These are phyloP conservation scores for Rosa multiflora DNA, from an alignment of 306 rosid species.

Conservation along the genomic window DNA sequence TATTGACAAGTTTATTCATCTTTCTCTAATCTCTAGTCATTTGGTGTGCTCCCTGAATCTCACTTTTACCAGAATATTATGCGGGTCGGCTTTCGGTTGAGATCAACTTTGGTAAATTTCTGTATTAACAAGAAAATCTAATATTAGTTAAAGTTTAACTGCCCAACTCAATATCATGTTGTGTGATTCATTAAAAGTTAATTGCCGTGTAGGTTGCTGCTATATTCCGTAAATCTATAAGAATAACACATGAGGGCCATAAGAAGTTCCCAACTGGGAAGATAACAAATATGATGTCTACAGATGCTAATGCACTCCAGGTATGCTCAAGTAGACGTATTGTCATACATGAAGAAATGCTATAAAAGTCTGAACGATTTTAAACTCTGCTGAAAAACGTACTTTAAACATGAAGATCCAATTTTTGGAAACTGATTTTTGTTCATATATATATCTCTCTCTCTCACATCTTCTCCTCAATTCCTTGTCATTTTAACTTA, in stretches of 20 bases:
- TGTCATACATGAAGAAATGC: not conserved
- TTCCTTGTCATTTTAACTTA: too few relatives aligned
- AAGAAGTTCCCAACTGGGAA: slow-evolving; percentile 68
- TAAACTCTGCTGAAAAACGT: too few relatives aligned
- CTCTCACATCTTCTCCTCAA: too few relatives aligned
- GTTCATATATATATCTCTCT: too few relatives aligned
- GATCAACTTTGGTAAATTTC: slow-evolving; percentile 74
- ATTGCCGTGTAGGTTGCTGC: slow-evolving; percentile 96
- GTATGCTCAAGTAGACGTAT: slow-evolving; percentile 25
- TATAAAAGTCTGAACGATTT: not conserved
- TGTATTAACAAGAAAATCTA: slow-evolving; percentile 11
- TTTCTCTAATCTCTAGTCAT: slow-evolving; percentile 75
- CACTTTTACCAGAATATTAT: slow-evolving; percentile 71
- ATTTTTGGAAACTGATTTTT: not conserved
- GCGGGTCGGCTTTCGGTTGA: slow-evolving; percentile 78
- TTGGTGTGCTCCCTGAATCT: slow-evolving; percentile 65
- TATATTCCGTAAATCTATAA: slow-evolving; percentile 71
- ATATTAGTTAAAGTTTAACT: not conserved
- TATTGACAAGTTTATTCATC: slow-evolving; percentile 29
- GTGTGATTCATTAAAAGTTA: not conserved
- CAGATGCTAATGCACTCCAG: slow-evolving; percentile 79
- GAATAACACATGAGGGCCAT: slow-evolving; percentile 72
- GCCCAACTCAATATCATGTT: not conserved
- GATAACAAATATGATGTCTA: slow-evolving; percentile 83
- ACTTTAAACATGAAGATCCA: not conserved